Evolutionary conservation across 2,329 filamentous ascomycete species (phyloP), one percentile per base, ranked within the genome.

Genomic region (Colletotrichum sp.): DNA sequence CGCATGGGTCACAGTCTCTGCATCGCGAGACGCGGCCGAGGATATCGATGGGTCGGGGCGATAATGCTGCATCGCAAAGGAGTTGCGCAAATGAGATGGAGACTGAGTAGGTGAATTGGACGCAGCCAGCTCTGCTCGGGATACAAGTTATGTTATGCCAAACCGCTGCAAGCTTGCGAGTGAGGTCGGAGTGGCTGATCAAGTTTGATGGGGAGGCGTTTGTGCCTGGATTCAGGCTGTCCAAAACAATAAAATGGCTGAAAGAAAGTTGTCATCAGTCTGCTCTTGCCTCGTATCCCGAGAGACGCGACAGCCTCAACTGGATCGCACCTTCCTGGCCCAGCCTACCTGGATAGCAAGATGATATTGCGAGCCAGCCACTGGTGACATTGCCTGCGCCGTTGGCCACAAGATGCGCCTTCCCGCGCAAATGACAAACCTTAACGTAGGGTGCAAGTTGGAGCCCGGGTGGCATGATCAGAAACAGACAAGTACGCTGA

Each of bases 31-130:
- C 75, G 80, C 79, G 9, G 60, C 48, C n/a, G 78, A 71, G 68
- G 64, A 68, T 59, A 71, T 24, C 32, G 74, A 77, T 78, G 82
- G 77, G 78, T 78, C 77, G 81, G 81, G 68, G 64, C 78, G 74
- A 68, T 81, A 81, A 79, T 81, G 72, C 78, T 82, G 81, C 83
- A 85, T 84, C 76, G 73, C 57, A 74, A 30, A 65, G 59, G 30
- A 78, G 68, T 76, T 72, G 57, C 65, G 72, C n/a, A 52, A 78
- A 21, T 26, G 28, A 14, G 71, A 36, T 39, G 32, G 64, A 52
- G 68, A 48, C 24, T 57, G 24, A 32, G 12, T n/a, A 18, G 43
- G n/a, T 55, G 21, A 24, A 14, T 21, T 43, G 34, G 8, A 24
- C 14, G 61, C 30, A 55, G 52, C 64, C 43, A n/a, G 61, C 21